Evolutionary conservation across 2,329 filamentous ascomycete genomes (phyloP).

Genomic region (Diplodia corticola): DNA sequence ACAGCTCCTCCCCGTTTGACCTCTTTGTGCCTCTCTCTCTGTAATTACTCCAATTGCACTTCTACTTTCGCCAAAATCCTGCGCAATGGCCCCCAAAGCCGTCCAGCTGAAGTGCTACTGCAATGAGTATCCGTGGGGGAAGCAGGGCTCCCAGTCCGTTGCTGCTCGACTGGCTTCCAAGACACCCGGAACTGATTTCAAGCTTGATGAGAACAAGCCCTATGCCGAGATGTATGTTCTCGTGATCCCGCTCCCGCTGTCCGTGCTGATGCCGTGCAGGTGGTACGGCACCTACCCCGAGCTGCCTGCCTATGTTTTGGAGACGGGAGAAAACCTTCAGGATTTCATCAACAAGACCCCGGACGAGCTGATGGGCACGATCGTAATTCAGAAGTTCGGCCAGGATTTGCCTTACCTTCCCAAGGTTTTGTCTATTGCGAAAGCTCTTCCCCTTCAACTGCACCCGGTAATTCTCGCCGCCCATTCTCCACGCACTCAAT

Average conservation of each 20-base stretch:
- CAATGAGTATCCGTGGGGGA: constrained; percentile 71
- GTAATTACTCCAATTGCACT: background rate
- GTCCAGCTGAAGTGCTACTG: constrained; percentile 57
- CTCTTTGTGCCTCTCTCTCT: constrained; percentile 12
- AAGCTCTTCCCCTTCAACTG: constrained; percentile 72
- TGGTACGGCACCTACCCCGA: constrained; percentile 79
- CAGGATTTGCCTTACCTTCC: constrained; percentile 70
- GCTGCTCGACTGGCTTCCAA: constrained; percentile 65
- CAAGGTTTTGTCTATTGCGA: constrained; percentile 74
- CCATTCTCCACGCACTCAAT: background rate
- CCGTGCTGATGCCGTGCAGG: constrained; percentile 17
- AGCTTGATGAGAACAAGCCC: constrained; percentile 61
- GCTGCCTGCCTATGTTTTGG: constrained; percentile 60
- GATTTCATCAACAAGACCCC: constrained; percentile 64
- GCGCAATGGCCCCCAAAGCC: constrained; percentile 51
- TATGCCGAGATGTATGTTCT: constrained; percentile 61
- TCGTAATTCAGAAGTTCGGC: constrained; percentile 62
- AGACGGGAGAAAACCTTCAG: constrained; percentile 63
- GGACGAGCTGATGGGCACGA: constrained; percentile 63
- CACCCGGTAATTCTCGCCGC: constrained; percentile 53
- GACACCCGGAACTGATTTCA: constrained; percentile 63
- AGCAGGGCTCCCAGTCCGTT: constrained; percentile 64
- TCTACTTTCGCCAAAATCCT: background rate
- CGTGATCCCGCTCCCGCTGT: background rate
- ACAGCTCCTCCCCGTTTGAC: background rate